Base-by-base conservation (phyloP, 2,329 filamentous ascomycete genomes). In the Fusarium chaquense region DNA sequence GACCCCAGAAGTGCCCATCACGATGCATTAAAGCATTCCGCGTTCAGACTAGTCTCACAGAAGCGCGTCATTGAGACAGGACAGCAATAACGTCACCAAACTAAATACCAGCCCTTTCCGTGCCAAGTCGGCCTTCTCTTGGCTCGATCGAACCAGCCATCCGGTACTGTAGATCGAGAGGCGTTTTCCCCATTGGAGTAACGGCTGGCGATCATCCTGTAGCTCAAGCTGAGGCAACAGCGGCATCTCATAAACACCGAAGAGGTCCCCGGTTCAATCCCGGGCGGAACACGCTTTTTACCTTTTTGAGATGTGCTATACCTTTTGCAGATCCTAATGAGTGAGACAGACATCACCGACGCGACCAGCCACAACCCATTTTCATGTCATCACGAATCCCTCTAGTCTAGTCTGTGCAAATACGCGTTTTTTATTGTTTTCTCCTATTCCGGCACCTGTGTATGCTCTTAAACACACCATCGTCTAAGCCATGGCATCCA, bases 261-360 rank as follows among this genome's bases (percentile, higher is more conserved):
- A 38, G 58, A 64, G 51, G 44, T 64, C 51, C 51, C 61, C 44
- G 32, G 61, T 64, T 64, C 59, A 24, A 64, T 38, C 32, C 59
- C 61, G 38, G 51, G 61, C 44, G 33, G 51, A 45, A 64, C 44
- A 40, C 28, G 5, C 28, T 38, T 22, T 62, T 62, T 30, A 10
- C 24, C 18, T 2, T 0, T 0, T 5, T 2, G 2, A 7, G 3
- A 1, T 26, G 0, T 24, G n/a, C 49, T 52, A 52, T 28, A 18
- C 49, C 35, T 4, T 30, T 52, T 41, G n/a, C 4, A 18, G 49
- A n/a, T n/a, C 20, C 18, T 5, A 13, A 41, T 6, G 10, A 41
- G 18, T 12, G 18, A 41, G n/a, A 41, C 24, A 30, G 18, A 44
- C 22, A 28, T 2, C 0, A 6, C 8, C 22, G 2, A 50, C 47